Evolutionary conservation across 352 stramenopile species (phyloP), one percentile per base, ranked within the genome.

Genomic region (Thraustochytrium striatum): DNA sequence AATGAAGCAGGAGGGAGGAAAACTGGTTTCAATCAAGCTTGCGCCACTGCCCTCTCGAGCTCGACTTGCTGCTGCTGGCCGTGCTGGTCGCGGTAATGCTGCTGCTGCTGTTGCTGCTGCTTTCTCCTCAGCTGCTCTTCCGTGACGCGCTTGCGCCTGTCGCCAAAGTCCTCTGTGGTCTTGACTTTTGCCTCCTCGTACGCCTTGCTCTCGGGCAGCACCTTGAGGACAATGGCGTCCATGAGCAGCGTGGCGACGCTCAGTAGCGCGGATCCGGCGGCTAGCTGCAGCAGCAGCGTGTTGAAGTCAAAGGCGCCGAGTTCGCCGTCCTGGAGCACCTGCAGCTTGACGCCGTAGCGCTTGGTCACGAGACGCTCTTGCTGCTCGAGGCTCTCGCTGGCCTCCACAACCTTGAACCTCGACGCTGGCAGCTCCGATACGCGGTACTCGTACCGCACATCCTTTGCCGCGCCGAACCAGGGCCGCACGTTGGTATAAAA

Each of bases 121-220:
- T n/a, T n/a, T n/a, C n/a, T n/a, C n/a, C n/a, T n/a, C n/a, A n/a
- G n/a, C n/a, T n/a, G n/a, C n/a, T n/a, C n/a, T n/a, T n/a, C n/a
- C n/a, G n/a, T n/a, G n/a, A n/a, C n/a, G n/a, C n/a, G n/a, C 65
- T 75, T 75, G 44, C 65, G 65, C 11, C 58, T n/a, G 50, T 75
- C 65, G 43, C 65, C 39, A 68, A 75, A 75, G 47, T 75, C 65
- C 65, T 75, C 65, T 25, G 65, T 75, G 41, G 44, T 19, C 36
- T 75, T 5, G 3, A 75, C 61, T 32, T 75, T 75, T 16, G 65
- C 65, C 9, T 61, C 39, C 5, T n/a, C 3, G 50, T 75, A 75
- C 0, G 43, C 41, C 44, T 75, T 30, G n/a, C 52, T 58, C n/a
- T 75, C n/a, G n/a, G 65, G 65, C n/a, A 75, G 61, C 11, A 75